Percentiles rank a stretch among this genome's conserved stretches.
Conservation (phyloP, 257 asterid genomes). For the Eustoma russellianum region DNA sequence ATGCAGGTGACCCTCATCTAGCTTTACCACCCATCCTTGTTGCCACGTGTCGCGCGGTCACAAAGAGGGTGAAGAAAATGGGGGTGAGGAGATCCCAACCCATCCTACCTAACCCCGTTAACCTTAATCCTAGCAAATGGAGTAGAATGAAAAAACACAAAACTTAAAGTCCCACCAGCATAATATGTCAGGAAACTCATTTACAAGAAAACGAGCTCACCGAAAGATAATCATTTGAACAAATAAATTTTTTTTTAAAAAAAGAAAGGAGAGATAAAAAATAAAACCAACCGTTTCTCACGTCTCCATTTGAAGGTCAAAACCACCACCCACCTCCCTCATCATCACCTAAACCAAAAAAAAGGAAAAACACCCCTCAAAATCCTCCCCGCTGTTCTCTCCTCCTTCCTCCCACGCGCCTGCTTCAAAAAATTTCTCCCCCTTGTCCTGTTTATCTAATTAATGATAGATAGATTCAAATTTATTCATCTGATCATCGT, state of each 20-base stretch:
- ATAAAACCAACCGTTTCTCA: slow-evolving; percentile 23
- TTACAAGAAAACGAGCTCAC: neutral
- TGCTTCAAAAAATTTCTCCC: neutral
- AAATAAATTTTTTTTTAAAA: neutral
- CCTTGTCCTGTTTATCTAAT: too few relatives aligned
- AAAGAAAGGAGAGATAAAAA: neutral
- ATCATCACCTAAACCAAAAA: slow-evolving; percentile 4
- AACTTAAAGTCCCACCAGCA: too few relatives aligned
- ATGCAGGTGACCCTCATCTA: too few relatives aligned
- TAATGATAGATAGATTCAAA: too few relatives aligned
- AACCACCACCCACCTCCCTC: slow-evolving; percentile 19
- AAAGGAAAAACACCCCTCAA: slow-evolving; percentile 2
- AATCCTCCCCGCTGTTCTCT: slow-evolving; percentile 16
- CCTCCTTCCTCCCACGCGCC: neutral
- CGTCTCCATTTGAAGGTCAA: slow-evolving; percentile 27
- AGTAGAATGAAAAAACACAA: neutral
- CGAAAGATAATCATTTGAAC: neutral
- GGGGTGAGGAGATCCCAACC: neutral
- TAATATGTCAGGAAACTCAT: too few relatives aligned
- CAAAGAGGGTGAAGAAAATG: slow-evolving; percentile 1
- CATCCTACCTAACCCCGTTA: neutral
- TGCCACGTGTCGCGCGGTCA: too few relatives aligned
- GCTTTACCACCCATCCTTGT: too few relatives aligned
- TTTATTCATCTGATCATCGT: slow-evolving; percentile 16
- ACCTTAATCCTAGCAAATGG: neutral